These are phyloP conservation scores for Rhynchosporium secalis DNA, from an alignment of 2,329 filamentous ascomycete genomes.

Conservation along the genomic window DNA sequence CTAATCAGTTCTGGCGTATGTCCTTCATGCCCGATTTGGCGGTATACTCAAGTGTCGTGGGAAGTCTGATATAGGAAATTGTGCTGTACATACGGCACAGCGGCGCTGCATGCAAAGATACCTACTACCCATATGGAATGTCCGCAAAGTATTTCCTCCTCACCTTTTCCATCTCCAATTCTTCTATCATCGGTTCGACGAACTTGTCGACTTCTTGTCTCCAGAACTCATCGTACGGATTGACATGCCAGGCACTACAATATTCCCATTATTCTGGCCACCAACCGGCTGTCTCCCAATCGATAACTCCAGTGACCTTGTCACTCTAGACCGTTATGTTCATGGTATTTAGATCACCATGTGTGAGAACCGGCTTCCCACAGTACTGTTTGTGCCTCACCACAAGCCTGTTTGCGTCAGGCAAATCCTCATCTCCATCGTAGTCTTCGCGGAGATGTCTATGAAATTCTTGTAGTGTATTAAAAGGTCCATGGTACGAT, in stretches of 20 bases:
- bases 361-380: constrained; percentile 25
- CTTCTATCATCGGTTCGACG: constrained; percentile 16
- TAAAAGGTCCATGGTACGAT: constrained; percentile 9
- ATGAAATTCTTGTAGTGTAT: constrained; percentile 17
- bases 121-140: too few relatives aligned
- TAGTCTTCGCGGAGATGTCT: not conserved
- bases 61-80: too few relatives aligned
- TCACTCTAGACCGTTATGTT: constrained; percentile 41
- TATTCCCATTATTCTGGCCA: constrained; percentile 26
- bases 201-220: constrained; percentile 16
- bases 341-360: constrained; percentile 49
- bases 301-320: constrained; percentile 16
- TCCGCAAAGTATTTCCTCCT: not conserved
- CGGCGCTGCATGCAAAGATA: too few relatives aligned
- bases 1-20: too few relatives aligned
- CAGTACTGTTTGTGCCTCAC: too few relatives aligned
- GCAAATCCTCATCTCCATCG: not conserved
- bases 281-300: constrained; percentile 24
- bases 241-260: constrained; percentile 16
- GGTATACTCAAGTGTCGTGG: too few relatives aligned
- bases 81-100: too few relatives aligned
- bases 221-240: constrained; percentile 17
- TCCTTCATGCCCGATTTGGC: too few relatives aligned
- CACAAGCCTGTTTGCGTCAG: too few relatives aligned
- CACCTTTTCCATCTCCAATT: constrained; percentile 14